Conservation (phyloP, 73 alveolate species). For the Paramecium tetraurelia region DNA sequence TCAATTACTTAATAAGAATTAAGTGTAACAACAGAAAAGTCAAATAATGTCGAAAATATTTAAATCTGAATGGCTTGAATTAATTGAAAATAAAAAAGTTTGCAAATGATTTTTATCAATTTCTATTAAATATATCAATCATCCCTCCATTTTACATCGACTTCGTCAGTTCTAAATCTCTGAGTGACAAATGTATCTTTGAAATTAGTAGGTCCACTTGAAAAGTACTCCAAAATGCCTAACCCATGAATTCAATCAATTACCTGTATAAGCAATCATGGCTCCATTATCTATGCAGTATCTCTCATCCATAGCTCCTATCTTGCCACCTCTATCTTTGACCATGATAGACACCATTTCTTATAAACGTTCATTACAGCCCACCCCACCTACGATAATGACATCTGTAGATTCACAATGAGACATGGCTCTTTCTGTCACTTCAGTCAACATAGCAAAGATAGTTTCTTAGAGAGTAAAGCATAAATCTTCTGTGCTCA, state of each 20-base stretch:
- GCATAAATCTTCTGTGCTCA: conserved; percentile 92
- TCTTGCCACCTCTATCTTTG: conserved; percentile 95
- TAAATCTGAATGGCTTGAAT: background rate
- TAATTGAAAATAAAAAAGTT: background rate
- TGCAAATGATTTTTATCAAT: background rate
- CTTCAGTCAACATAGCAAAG: conserved; percentile 98
- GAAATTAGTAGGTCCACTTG: conserved; percentile 76
- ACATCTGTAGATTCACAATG: conserved; percentile 97
- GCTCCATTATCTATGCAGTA: conserved; percentile 99
- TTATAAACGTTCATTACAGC: conserved; percentile 95
- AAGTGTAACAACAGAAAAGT: background rate
- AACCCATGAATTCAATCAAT: background rate
- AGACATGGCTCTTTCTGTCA: conserved; percentile 99
- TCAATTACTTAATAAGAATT: background rate
- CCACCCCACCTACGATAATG: conserved; percentile 98
- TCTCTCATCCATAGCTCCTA: conserved; percentile 99
- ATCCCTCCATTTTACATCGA: conserved; percentile 87
- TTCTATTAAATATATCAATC: background rate
- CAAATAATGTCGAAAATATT: background rate
- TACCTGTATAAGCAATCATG: conserved; percentile 99
- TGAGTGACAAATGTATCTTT: conserved; percentile 92
- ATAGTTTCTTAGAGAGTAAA: conserved; percentile 93
- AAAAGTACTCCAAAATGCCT: conserved; percentile 80
- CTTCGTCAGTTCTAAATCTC: conserved; percentile 99
- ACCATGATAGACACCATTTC: conserved; percentile 97